Evolutionary conservation across 129 eudicot species (phyloP), one percentile per base, ranked within the genome.

Genomic region (Tagetes patula): DNA sequence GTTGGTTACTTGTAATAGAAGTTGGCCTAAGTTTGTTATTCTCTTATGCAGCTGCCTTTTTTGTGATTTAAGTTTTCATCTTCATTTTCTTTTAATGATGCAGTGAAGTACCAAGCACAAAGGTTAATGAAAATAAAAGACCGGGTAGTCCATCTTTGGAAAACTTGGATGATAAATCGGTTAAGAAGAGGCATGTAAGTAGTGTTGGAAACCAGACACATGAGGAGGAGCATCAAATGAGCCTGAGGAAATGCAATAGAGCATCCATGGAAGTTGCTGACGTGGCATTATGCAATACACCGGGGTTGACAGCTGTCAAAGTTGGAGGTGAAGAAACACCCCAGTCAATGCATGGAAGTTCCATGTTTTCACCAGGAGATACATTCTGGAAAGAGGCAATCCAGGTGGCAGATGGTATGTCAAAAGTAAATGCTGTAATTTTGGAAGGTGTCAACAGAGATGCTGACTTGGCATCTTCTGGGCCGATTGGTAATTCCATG

Each of bases 351-450:
- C 80, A 60, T 72, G 97, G 97, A 66, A 88, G 97, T 77, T 94
- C 97, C 49, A 58, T 83, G 13, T 86, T 90, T 77, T 90, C 99
- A 65, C 99, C 97, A 63, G 99, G 99, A 75, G 99, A 90, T 77
- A 78, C 90, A 60, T 94, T 94, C 72, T 90, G 99, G 99, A 88
- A 77, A 74, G 99, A 94, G 82, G 99, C 99, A 67, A 88, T 90
- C 73, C 86, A 81, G 76, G 87, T 94, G 75, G 99, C 86, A 5
- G 99, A 94, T 69, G 95, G 88, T 20, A 60, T 93, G 81, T 73
- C 82, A 60, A 48, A 48, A 36, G 78, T n/a, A 61, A 73, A 72
- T 55, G 67, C 7, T 71, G 32, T 54, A 37, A 38, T 56, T 39
- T 11, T 68, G 5, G 50, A 13, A 39, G 65, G 52, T 30, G 38